Evolutionary conservation across 352 stramenopile genomes (phyloP), one percentile per base, ranked within the genome.

Genomic region (Phytopythium kandeliae): DNA sequence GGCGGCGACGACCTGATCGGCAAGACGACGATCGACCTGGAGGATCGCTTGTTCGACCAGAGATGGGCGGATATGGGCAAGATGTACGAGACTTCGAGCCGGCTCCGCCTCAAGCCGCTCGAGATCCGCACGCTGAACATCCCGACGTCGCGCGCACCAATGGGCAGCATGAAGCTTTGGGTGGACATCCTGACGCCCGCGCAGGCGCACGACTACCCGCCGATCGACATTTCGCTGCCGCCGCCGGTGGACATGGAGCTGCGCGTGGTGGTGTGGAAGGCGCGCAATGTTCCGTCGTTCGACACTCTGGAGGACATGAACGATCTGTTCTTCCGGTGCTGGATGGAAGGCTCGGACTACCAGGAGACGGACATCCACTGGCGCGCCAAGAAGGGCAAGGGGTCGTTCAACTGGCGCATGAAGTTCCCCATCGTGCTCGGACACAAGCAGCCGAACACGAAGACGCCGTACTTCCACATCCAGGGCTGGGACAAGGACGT

Each of bases 401-500:
- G 77, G 13, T 96, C 80, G 26, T 98, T 94, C 60, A 98, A 98
- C 68, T 98, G 90, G 86, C 86, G 92, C 33, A 90, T 98, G 70
- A 97, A 97, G 66, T 97, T 97, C 64, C 76, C 85, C 7, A 78
- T 97, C 24, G 72, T 78, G n/a, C 62, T 97, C 1, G 79, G 79
- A 1, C 79, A 91, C 62, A 91, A 93, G 54, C 75, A 91, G 55
- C 65, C 65, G 12, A 89, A 93, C 62, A 88, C 78, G 28, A 96
- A 97, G 68, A 94, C 94, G 31, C 86, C 89, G 31, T 96, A 97
- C 61, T 94, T 98, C 56, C 85, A 96, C 55, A 73, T 98, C 28
- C 89, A 97, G 57, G 81, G 92, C 37, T 98, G 92, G 92, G 92
- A 98, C 63, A 92, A 96, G 63, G 92, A 98, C 55, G 67, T 97